Base-by-base conservation (phyloP, 139 green algal genomes). In the Tetraselmis chui region DNA sequence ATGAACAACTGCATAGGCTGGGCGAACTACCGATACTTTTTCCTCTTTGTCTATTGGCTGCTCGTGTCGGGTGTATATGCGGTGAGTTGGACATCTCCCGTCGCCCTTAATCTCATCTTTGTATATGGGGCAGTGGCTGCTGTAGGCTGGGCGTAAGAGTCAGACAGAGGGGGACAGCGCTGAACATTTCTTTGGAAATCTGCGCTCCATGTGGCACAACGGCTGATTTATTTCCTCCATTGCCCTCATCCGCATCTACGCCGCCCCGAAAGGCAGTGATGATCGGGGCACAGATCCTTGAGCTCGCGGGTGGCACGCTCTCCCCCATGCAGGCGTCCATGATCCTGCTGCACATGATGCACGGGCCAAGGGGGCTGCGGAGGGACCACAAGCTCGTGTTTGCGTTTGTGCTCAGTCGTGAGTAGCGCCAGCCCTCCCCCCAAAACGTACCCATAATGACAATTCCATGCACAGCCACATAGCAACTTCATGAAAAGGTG, bases 11-110 rank as follows among this genome's bases (percentile, higher is more conserved):
- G 92, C 86, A 83, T 96, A 1, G 92, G 92, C 23, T 87, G 85
- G 80, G 78, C 81, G 74, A 96, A 96, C 87, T 94, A 95, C 84
- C 85, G 88, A 29, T 95, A 91, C 83, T 96, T 96, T 81, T 91
- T 93, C 83, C 88, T 95, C 32, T 96, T 94, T 85, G 75, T 95
- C 1, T 89, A 88, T 59, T 94, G 87, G 32, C 87, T 92, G 45
- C 85, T 30, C 27, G 28, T 82, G 18, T 86, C 80, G 59, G 83
- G 85, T 82, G 83, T 83, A 27, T 90, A 74, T 78, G 88, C 78
- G 81, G 81, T 79, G 11, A 0, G 74, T 24, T 59, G 27, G 28
- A 18, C n/a, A n/a, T n/a, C n/a, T n/a, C n/a, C n/a, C n/a, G n/a
- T n/a, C n/a, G n/a, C n/a, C n/a, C n/a, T n/a, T n/a, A n/a, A n/a